Base-by-base conservation (phyloP, 495 filamentous ascomycete genomes). In the Aspergillus indologenus region DNA sequence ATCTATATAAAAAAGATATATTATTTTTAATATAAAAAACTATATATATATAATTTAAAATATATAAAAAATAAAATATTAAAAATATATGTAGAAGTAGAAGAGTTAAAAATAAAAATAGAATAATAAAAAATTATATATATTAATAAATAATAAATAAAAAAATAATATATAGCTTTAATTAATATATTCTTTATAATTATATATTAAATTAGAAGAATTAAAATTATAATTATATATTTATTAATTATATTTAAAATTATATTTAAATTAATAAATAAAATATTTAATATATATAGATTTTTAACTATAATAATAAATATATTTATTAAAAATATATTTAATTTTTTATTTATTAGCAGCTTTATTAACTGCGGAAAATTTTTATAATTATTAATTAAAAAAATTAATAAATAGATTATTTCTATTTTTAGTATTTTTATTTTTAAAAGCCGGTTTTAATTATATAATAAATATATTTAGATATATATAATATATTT, bases 201-300 rank as follows among this genome's bases (percentile, higher is more conserved):
- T 29, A 29, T 29, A 29, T 4, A 29, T 29, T 29, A 29, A 29
- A 9, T 29, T 29, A 40, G 12, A 2, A 40, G 12, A 11, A 40
- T 40, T 14, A 40, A 40, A 14, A 40, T 40, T 40, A 40, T 40
- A 40, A 40, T 40, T 11, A 40, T 40, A 40, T 40, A 40, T 40
- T 40, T 40, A 40, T 11, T 40, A 15, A 14, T 40, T 40, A 11
- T 40, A 40, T 40, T 40, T 2, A 7, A 40, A 11, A 53, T 2
- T 40, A 62, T 40, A 61, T 43, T 45, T 23, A 26, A 34, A 54
- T 57, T 50, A 54, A 54, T 60, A 56, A 45, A 56, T 44, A 65
- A 40, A 11, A 40, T 11, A 40, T 40, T 40, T 11, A 6, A 40
- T 40, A 40, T 40, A 40, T 40, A 40, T 40, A 40, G 26, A 29